Evolutionary conservation across 2,329 filamentous ascomycete genomes (phyloP).

Genomic region (Colletotrichum echinochloae): DNA sequence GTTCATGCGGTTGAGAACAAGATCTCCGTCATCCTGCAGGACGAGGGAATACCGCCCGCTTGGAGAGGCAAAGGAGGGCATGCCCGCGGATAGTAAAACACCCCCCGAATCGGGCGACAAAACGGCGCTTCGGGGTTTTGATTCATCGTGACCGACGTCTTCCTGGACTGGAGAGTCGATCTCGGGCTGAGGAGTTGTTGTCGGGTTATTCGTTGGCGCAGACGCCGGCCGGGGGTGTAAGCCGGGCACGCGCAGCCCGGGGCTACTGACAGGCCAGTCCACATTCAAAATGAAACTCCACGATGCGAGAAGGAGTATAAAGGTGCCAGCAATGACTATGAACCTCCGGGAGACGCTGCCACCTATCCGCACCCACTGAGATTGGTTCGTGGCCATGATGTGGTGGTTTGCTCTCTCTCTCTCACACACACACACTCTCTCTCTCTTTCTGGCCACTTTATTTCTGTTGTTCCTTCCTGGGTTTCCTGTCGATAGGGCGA

Average conservation of each 20-base stretch:
- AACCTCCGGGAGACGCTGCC: conserved; percentile 19
- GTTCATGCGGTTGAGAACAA: conserved; percentile 29
- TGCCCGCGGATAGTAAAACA: conserved; percentile 28
- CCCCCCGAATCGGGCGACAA: conserved; percentile 24
- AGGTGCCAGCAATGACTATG: conserved; percentile 17
- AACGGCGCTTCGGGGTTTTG: conserved; percentile 1
- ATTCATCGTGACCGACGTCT: background rate
- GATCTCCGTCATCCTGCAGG: conserved; percentile 38
- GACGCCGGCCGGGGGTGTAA: background rate
- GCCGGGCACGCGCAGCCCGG: conserved; percentile 8
- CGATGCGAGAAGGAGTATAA: conserved; percentile 23
- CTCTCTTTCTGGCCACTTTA: no score
- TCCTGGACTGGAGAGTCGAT: background rate
- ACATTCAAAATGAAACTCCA: conserved; percentile 16
- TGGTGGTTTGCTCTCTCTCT: background rate
- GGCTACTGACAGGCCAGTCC: conserved; percentile 20
- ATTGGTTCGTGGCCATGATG: conserved; percentile 16
- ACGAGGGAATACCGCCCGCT: conserved; percentile 30
- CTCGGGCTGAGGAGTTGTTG: background rate
- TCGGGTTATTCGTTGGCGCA: background rate
- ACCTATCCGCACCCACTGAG: conserved; percentile 11
- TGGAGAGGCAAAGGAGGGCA: conserved; percentile 26
- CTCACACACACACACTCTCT: background rate
- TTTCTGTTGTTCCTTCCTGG: background rate
- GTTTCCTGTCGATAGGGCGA: background rate